phyloP scores from a whole-genome alignment of 768 basidiomycete species.

The Podaxis rugospora region DNA sequence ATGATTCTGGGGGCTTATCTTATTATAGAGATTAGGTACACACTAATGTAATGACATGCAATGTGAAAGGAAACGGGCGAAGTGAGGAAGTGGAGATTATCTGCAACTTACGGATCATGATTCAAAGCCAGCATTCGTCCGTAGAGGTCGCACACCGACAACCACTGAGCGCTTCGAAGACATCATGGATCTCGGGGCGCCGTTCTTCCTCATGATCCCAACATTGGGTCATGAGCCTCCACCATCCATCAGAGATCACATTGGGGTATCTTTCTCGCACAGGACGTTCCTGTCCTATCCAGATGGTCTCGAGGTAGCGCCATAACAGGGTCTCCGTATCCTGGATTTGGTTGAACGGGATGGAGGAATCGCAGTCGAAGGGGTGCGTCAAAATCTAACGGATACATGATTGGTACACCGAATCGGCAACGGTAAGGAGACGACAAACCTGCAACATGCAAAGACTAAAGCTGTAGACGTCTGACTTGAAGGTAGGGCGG shows the following conservation, averaged over 20 bases:
- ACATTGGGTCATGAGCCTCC: neutral
- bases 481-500: neutral
- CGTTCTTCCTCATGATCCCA: neutral
- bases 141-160: neutral
- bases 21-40: neutral
- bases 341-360: neutral
- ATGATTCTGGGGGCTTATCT: neutral
- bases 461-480: neutral
- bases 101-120: neutral
- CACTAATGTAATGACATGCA: neutral
- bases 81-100: neutral
- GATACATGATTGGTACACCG: neutral
- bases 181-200: neutral
- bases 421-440: too few species aligned
- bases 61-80: neutral
- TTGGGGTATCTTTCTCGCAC: neutral
- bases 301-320: neutral
- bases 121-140: neutral
- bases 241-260: neutral
- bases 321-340: neutral
- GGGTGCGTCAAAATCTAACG: neutral
- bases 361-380: neutral
- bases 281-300: neutral
- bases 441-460: conserved; percentile 1
- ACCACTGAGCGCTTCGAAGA: neutral